Evolutionary conservation across 495 filamentous ascomycete species (phyloP), one percentile per base, ranked within the genome.

Genomic region (Daldinia bambusicola): DNA sequence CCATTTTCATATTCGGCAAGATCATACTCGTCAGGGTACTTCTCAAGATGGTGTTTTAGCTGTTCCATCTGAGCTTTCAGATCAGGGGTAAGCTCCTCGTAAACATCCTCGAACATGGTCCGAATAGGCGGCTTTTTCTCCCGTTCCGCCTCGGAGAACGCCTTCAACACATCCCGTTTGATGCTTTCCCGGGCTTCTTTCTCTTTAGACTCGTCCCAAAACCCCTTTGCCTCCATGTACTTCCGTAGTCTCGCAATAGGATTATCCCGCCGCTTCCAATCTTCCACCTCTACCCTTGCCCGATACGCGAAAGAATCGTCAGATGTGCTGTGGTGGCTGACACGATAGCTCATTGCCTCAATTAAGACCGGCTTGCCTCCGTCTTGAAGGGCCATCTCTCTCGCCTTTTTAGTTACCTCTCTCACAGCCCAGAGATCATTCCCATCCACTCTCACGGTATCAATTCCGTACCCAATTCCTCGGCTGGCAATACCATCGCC

Each of bases 231-330:
- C 80, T 98, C 93, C 75, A 99, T 87, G 86, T 91, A 98, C 82
- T 98, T 99, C 26, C 95, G 87, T 72, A 99, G 77, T 55, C 95
- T 83, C 48, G 93, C 92, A 45, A 99, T 93, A 0, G 95, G 95
- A 75, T 98, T 98, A 77, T 99, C 95, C 9, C 96, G 84, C 4
- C 94, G 84, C 77, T 98, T 98, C 95, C 95, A 99, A 70, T 98
- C 95, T 74, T 99, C 95, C 2, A 99, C 95, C 74, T 99, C 95
- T 0, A 97, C 91, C 30, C 89, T 87, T 0, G 95, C 94, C 16
- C 95, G 93, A 79, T 99, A 99, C 1, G 95, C 95, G 75, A 97
- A 98, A 38, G 91, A 94, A 76, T 99, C 95, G 72, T 99, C 95
- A n/a, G 90, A 93, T 0, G 95, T 99, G 79, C 94, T 97, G 80